Evolutionary conservation across 2,329 filamentous ascomycete species (phyloP).

Genomic region (Aspergillus persii): DNA sequence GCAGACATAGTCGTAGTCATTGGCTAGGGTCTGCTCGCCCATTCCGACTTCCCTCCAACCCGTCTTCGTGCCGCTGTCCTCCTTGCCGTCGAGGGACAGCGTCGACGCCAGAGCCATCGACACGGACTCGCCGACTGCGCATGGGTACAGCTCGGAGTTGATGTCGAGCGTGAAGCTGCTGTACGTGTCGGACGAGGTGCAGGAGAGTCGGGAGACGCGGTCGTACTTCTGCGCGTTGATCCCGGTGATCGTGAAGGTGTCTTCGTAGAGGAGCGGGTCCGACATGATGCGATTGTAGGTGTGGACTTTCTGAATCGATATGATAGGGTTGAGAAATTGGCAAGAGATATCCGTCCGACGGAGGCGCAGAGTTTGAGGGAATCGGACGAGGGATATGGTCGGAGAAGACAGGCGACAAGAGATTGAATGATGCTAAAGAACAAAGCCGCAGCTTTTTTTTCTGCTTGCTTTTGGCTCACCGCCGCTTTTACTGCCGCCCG

Average conservation of each 20-base stretch:
- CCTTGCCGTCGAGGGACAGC: conserved; percentile 82
- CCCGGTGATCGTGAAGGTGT: conserved; percentile 78
- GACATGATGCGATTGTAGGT: conserved; percentile 55
- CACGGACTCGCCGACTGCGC: conserved; percentile 69
- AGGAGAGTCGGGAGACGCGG: conserved; percentile 82
- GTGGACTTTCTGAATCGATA: neutral
- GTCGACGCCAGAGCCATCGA: conserved; percentile 82
- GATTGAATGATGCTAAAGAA: conserved; percentile 1
- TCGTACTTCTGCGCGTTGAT: conserved; percentile 90
- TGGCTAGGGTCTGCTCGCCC: conserved; percentile 55
- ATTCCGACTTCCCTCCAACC: conserved; percentile 75
- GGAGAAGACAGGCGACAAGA: neutral
- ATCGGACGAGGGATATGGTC: neutral
- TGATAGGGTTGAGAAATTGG: neutral
- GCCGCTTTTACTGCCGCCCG: conserved; percentile 23
- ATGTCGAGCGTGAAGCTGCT: conserved; percentile 84
- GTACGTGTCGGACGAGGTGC: conserved; percentile 69
- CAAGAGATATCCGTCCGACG: neutral
- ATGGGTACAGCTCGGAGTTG: conserved; percentile 88
- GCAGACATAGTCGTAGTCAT: conserved; percentile 53
- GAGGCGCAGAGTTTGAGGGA: neutral
- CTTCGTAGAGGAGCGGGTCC: conserved; percentile 91
- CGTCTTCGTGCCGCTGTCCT: conserved; percentile 57
- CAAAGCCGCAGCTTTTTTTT: conserved; percentile 23
- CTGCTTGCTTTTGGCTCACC: conserved; percentile 22